Conservation (phyloP, 129 eudicot genomes). For the Kitagawia praeruptora region DNA sequence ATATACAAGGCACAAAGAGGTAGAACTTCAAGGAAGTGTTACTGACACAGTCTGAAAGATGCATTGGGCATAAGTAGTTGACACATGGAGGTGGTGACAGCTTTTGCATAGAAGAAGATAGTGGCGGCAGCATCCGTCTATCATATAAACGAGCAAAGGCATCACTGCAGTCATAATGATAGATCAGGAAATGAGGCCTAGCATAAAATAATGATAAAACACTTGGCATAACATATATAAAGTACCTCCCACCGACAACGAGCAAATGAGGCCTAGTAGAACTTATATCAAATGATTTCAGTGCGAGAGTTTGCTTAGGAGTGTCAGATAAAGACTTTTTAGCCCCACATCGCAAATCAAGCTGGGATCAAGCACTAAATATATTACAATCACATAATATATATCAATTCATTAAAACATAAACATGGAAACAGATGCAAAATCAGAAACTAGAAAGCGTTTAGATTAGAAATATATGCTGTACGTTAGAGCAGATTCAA, state of each 20-base stretch:
- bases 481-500: background rate
- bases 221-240: constrained; percentile 4
- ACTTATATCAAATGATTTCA: constrained; percentile 83
- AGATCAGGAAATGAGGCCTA: constrained; percentile 13
- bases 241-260: constrained; percentile 96
- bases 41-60: constrained; percentile 85
- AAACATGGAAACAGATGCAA: background rate
- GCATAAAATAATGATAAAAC: background rate
- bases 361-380: constrained; percentile 55
- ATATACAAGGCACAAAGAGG: background rate
- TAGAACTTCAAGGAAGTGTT: background rate
- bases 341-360: constrained; percentile 85
- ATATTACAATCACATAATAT: constrained; percentile 15
- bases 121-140: constrained; percentile 95
- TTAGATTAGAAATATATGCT: background rate
- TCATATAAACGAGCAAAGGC: constrained; percentile 93
- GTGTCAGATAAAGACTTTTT: constrained; percentile 81
- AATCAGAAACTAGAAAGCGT: background rate
- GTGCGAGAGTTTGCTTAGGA: constrained; percentile 58
- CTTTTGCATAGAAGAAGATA: constrained; percentile 67
- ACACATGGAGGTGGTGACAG: constrained; percentile 81
- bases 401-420: constrained; percentile 15
- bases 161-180: constrained; percentile 52
- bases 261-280: constrained; percentile 81
- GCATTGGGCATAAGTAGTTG: constrained; percentile 84